phyloP scores from a whole-genome alignment of 2,329 filamentous ascomycete genomes.

The Fusarium haematococcum region DNA sequence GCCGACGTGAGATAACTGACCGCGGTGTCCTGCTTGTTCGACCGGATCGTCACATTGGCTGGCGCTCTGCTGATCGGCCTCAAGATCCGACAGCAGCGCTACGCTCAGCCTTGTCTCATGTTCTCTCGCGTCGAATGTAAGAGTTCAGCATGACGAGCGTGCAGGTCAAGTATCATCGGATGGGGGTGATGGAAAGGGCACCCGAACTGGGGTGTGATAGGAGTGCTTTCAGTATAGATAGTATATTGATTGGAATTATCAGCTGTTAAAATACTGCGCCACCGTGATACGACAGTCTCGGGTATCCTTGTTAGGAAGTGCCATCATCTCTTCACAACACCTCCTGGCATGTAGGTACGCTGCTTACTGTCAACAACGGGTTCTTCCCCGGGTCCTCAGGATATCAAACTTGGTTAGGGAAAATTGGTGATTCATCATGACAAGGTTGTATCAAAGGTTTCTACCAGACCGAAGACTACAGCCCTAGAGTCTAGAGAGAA shows the following conservation, averaged over 20 bases:
- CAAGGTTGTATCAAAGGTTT: conserved; percentile 67
- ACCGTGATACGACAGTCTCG: neutral
- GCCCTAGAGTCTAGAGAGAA: conserved; percentile 82
- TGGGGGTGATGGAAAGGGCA: neutral
- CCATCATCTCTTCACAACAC: conserved; percentile 49
- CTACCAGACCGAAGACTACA: conserved; percentile 85
- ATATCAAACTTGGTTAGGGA: conserved; percentile 34
- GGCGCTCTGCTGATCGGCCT: conserved; percentile 51
- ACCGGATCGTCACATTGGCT: conserved; percentile 70
- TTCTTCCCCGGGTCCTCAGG: conserved; percentile 89
- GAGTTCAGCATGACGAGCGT: neutral
- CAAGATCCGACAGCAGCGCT: conserved; percentile 7
- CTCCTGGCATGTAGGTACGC: conserved; percentile 77
- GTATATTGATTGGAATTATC: neutral
- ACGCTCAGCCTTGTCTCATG: conserved; percentile 3
- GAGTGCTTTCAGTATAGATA: neutral
- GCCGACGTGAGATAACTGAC: conserved; percentile 65
- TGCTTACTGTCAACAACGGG: conserved; percentile 91
- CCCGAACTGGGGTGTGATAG: neutral
- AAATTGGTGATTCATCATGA: neutral
- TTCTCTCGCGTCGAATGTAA: conserved; percentile 3
- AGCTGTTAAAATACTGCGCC: neutral
- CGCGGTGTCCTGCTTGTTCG: conserved; percentile 69
- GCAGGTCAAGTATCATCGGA: neutral
- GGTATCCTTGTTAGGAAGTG: neutral